Evolutionary conservation across 805 yeast species (phyloP).

Genomic region (Metschnikowia koreensis): DNA sequence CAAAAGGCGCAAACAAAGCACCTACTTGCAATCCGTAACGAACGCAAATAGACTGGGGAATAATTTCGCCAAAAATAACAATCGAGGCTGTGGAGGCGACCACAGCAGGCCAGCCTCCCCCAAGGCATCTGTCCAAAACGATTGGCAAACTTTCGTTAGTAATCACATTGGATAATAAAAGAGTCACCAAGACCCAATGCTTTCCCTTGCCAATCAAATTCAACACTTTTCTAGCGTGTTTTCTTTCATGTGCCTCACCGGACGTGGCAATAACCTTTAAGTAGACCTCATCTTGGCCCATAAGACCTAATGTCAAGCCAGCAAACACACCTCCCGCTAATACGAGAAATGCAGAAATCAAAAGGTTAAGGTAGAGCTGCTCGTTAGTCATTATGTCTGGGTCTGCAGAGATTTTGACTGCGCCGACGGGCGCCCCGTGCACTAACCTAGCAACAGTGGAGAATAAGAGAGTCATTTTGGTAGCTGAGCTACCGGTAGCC

Average conservation of each 20-base stretch:
- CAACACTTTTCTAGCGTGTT: conserved; percentile 70
- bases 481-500: conserved; percentile 22
- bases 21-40: conserved; percentile 92
- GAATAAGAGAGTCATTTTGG: conserved; percentile 33
- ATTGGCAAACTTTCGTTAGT: conserved; percentile 95
- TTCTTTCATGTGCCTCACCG: conserved; percentile 73
- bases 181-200: conserved; percentile 94
- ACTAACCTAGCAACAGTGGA: conserved; percentile 34
- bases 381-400: conserved; percentile 29
- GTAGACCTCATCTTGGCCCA: conserved; percentile 98
- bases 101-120: conserved; percentile 98
- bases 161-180: conserved; percentile 80
- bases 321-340: conserved; percentile 88
- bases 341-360: conserved; percentile 59
- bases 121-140: conserved; percentile 85
- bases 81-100: conserved; percentile 89
- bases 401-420: conserved; percentile 13
- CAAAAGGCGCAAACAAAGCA: conserved; percentile 87
- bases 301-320: conserved; percentile 87
- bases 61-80: conserved; percentile 93
- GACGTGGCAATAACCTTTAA: conserved; percentile 83
- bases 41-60: conserved; percentile 92
- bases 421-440: conserved; percentile 33
- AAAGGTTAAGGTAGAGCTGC: conserved; percentile 47
- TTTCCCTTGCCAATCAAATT: conserved; percentile 75